Evolutionary conservation across 768 basidiomycete species (phyloP).

Genomic region (Imleria badia): DNA sequence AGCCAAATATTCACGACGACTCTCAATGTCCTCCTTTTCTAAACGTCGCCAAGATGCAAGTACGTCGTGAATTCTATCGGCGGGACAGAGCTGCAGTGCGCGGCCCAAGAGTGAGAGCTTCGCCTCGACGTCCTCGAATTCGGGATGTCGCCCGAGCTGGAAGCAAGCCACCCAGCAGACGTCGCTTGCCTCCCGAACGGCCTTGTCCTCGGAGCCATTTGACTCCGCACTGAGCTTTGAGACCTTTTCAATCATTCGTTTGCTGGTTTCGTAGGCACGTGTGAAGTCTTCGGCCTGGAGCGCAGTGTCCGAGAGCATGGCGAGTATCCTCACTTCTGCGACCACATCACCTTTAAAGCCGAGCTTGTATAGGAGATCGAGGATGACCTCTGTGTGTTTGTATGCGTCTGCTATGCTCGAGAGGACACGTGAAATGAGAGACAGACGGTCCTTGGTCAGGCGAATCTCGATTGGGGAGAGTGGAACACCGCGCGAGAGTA

Average conservation of each 20-base stretch:
- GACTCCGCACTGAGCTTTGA: constrained; percentile 44
- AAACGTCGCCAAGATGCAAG: constrained; percentile 73
- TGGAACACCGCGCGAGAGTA: constrained; percentile 70
- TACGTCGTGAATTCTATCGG: constrained; percentile 77
- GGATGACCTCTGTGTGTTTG: constrained; percentile 87
- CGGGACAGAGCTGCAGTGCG: constrained; percentile 83
- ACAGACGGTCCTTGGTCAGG: constrained; percentile 83
- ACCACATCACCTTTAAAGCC: constrained; percentile 69
- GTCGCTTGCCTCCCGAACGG: constrained; percentile 61
- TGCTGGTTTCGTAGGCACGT: constrained; percentile 68
- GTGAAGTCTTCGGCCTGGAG: constrained; percentile 78
- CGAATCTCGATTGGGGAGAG: constrained; percentile 94
- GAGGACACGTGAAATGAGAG: constrained; percentile 83
- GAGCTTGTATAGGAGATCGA: constrained; percentile 87
- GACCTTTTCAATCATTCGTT: constrained; percentile 68
- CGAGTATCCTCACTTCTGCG: constrained; percentile 80
- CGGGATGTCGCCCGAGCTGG: constrained; percentile 81
- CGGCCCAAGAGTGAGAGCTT: constrained; percentile 74
- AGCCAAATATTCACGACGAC: constrained; percentile 45
- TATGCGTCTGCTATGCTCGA: constrained; percentile 85
- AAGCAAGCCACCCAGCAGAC: constrained; percentile 91
- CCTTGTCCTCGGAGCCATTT: constrained; percentile 35
- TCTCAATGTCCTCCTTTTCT: constrained; percentile 62
- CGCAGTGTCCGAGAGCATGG: constrained; percentile 90
- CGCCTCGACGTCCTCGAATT: constrained; percentile 64